Evolutionary conservation across 1,284 basidiomycete species (phyloP), one percentile per base, ranked within the genome.

Genomic region (Ganoderma sinense): DNA sequence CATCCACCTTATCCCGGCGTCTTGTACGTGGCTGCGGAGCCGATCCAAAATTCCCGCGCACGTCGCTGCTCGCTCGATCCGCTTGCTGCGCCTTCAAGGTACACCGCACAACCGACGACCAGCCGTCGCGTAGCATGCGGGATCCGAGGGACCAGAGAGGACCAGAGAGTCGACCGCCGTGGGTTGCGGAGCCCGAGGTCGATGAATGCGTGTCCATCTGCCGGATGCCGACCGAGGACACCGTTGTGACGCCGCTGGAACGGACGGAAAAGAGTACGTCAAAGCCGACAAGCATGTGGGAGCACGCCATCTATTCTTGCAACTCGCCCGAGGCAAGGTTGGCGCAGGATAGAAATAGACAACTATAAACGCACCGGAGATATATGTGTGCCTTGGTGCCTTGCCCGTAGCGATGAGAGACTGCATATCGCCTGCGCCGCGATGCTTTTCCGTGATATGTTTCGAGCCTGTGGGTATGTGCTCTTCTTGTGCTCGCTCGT

Each of bases 281-380:
- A 56, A 33, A 8, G 4, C 3, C 48, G 48, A 51, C 48, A 26
- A 51, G 53, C 53, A 33, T 33, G 53, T 31, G 53, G 20, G 29
- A 33, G 11, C 53, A 18, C 11, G 14, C 29, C 8, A 29, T 56
- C 31, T 56, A 56, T 56, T 56, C 31, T 33, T 33, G 53, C n/a
- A n/a, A n/a, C 31, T 14, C 31, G 16, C 18, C 48, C 48, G n/a
- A 26, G 23, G 29, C 31, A 18, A 16, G 29, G 14, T 16, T 13
- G 16, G 20, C 33, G 31, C 3, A 11, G 33, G 56, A 36, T 33
- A 20, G 4, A 59, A 59, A 59, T 59, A 59, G 56, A 39, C 33
- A 33, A 8, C 33, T 59, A 59, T 33, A 39, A 59, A 59, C 33
- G 56, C 33, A 59, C 56, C 56, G 55, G 31, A 55, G 23, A 55